Percentiles rank a stretch among this genome's conserved stretches.
Evolutionary conservation across 331 rosid species (phyloP).

Genomic region (Pyracantha coccinea): DNA sequence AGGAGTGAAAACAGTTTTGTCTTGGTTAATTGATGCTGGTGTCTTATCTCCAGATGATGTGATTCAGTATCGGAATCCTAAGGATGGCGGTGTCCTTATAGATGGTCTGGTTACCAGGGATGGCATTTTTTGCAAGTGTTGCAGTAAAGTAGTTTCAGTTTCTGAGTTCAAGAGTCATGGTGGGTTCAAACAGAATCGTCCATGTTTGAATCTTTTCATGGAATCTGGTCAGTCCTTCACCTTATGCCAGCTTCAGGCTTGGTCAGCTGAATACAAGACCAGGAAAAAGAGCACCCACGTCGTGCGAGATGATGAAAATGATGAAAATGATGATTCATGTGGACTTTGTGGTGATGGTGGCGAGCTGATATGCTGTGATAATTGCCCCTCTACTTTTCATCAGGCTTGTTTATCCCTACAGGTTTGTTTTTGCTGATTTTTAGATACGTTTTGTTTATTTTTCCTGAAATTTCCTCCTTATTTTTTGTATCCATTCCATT

Average conservation of each 20-base stretch:
- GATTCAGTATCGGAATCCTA: slow-evolving; percentile 65
- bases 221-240: slow-evolving; percentile 84
- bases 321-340: slow-evolving; percentile 88
- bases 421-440: slow-evolving; percentile 44
- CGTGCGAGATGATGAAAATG: slow-evolving; percentile 51
- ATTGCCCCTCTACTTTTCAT: slow-evolving; percentile 94
- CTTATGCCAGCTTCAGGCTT: slow-evolving; percentile 95
- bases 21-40: slow-evolving; percentile 82
- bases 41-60: slow-evolving; percentile 58
- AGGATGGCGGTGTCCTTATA: slow-evolving; percentile 54
- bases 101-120: slow-evolving; percentile 75
- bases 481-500: background rate
- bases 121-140: slow-evolving; percentile 82
- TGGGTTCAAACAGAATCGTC: slow-evolving; percentile 75
- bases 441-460: slow-evolving; percentile 15
- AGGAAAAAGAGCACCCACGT: slow-evolving; percentile 53
- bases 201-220: slow-evolving; percentile 87
- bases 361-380: slow-evolving; percentile 91
- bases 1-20: slow-evolving; percentile 70
- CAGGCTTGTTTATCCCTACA: slow-evolving; percentile 71
- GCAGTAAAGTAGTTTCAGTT: slow-evolving; percentile 50
- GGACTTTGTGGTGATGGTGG: slow-evolving; percentile 98
- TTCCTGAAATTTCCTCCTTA: slow-evolving; percentile 13
- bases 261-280: slow-evolving; percentile 91
- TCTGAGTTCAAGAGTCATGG: slow-evolving; percentile 82